Base-by-base conservation (phyloP, 2,329 filamentous ascomycete genomes). In the Fusarium udum region DNA sequence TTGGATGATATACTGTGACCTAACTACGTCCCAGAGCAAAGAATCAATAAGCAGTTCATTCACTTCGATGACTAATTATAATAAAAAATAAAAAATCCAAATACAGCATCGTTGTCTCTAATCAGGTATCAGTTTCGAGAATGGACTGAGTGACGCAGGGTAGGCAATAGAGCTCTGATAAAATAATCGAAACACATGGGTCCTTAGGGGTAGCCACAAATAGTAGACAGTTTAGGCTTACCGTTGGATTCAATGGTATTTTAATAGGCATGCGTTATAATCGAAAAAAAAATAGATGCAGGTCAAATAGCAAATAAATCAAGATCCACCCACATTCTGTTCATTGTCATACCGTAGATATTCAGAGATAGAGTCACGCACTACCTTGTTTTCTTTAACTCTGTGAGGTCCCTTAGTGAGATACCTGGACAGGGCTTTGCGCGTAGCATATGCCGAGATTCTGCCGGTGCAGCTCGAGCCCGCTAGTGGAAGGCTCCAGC, bases 401-500 rank as follows among this genome's bases (percentile, higher is more conserved):
- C 20, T 18, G n/a, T 14, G 7, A 26, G 42, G 16, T 45, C 24
- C n/a, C n/a, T 26, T 15, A 26, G 37, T 37, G 32, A 53, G 13
- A 24, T 34, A 26, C 49, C 13, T 36, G n/a, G 26, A 28, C 6
- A 18, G 24, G 42, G 46, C 36, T 61, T 24, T 55, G 22, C n/a
- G 24, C 12, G 12, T 8, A 31, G 11, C 32, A 28, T 37, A 51
- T 69, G 55, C 63, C 81, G 81, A 82, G 57, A 49, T 81, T 83
- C 76, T 78, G 67, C 81, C 81, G 80, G 56, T 22, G 32, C 10
- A 69, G 65, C 52, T 67, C 53, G 37, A 45, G 69, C 76, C 75
- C 73, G 69, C 74, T 75, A 78, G 78, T 69, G 69, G 77, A 81
- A 82, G 81, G 81, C 80, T 83, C 76, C 81, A 82, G 74, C 77